These are phyloP conservation scores for Geotrichum bryndzae DNA, from an alignment of 1,139 yeast genomes.

Conservation along the genomic window DNA sequence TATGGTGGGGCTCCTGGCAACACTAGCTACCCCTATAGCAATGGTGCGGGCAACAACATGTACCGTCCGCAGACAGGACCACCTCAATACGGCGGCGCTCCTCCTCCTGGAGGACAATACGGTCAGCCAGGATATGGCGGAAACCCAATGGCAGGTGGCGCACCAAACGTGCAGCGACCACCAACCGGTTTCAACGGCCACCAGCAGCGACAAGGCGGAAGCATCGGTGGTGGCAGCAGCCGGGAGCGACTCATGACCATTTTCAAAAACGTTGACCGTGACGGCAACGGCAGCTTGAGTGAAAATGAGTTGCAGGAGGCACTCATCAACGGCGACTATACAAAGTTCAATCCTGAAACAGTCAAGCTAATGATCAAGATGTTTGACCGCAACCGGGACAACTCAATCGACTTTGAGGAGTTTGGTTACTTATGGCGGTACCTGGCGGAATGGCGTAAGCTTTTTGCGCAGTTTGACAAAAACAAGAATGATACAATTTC, in stretches of 20 bases:
- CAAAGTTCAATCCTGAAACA: slow-evolving; percentile 59
- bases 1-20: background rate
- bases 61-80: background rate
- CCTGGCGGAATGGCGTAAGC: slow-evolving; percentile 62
- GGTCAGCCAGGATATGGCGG: background rate
- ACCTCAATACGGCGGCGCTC: background rate
- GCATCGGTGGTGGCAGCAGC: background rate
- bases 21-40: background rate
- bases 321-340: slow-evolving; percentile 53
- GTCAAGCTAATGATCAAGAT: slow-evolving; percentile 59
- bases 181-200: background rate
- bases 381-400: slow-evolving; percentile 49
- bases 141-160: background rate
- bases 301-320: slow-evolving; percentile 58
- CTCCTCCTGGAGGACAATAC: background rate
- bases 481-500: slow-evolving; percentile 59
- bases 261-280: slow-evolving; percentile 30
- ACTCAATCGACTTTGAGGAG: slow-evolving; percentile 55
- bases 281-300: slow-evolving; percentile 48
- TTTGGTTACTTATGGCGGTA: slow-evolving; percentile 70
- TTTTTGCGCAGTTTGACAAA: slow-evolving; percentile 58
- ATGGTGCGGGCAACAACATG: background rate
- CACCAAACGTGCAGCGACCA: slow-evolving; percentile 3
- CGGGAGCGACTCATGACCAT: slow-evolving; percentile 21
- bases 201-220: slow-evolving; percentile 14